Conservation (phyloP, 352 stramenopile species). For the Saprolegnia diclina region DNA sequence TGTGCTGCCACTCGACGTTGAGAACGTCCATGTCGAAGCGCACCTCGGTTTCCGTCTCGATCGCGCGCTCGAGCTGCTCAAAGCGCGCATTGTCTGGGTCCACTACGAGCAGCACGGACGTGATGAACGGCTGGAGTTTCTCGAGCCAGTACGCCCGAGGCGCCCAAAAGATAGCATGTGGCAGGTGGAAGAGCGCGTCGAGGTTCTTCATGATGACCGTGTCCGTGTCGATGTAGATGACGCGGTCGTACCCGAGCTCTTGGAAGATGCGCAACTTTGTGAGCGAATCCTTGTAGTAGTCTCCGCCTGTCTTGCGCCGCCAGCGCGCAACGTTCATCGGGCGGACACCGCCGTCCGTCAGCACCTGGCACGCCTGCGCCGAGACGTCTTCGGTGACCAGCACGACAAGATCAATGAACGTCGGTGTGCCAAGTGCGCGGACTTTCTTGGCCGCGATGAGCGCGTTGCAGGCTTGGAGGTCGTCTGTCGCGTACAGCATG, state of each 20-base stretch:
- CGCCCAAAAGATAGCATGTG: constrained; percentile 6
- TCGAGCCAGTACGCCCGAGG: constrained; percentile 9
- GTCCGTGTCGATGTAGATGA: constrained; percentile 38
- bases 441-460: constrained; percentile 30
- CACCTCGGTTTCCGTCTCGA: background rate
- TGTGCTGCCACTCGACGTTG: background rate
- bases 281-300: constrained; percentile 25
- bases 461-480: constrained; percentile 31
- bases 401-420: constrained; percentile 32
- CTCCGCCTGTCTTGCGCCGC: background rate
- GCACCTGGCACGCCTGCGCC: background rate
- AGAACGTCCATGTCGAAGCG: constrained; percentile 25
- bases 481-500: constrained; percentile 35
- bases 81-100: constrained; percentile 3
- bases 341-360: constrained; percentile 20
- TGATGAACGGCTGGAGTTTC: background rate
- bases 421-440: constrained; percentile 21
- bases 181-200: constrained; percentile 31
- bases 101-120: constrained; percentile 12
- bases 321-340: constrained; percentile 26
- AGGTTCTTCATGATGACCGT: constrained; percentile 34
- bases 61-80: background rate
- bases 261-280: constrained; percentile 36
- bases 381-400: constrained; percentile 29
- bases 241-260: constrained; percentile 35